phyloP scores from a whole-genome alignment of 106 monocot genomes.

The Iris macrosiphon region DNA sequence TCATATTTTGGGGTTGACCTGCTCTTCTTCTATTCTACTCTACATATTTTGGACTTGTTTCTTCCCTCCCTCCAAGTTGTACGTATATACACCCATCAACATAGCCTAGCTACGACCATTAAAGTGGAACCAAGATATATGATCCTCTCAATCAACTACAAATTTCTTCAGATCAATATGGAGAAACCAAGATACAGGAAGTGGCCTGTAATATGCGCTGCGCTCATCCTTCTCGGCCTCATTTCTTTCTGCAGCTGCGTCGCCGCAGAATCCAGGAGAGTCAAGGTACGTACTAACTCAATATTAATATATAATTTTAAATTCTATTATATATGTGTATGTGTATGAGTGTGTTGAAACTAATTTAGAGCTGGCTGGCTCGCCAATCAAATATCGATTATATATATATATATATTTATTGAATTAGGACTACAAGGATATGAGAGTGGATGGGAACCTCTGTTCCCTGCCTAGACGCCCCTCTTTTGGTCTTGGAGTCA shows the following conservation, averaged over 20 bases:
- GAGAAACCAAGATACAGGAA: conserved; percentile 4
- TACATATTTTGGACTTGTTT: too few species aligned
- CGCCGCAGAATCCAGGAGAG: conserved; percentile 64
- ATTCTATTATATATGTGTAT: not conserved
- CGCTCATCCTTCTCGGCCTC: conserved; percentile 29
- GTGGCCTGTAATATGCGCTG: conserved; percentile 4
- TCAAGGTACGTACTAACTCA: conserved; percentile 20
- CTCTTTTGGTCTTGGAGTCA: conserved; percentile 63
- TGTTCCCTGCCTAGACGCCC: conserved; percentile 61
- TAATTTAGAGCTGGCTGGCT: not conserved
- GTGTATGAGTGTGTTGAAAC: not conserved
- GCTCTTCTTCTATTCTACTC: too few species aligned
- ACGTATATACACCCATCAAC: too few species aligned
- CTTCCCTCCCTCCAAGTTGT: too few species aligned
- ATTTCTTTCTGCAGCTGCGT: conserved; percentile 58
- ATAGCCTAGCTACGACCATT: too few species aligned
- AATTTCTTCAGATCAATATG: too few species aligned
- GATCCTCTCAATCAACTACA: too few species aligned
- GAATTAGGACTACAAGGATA: conserved; percentile 26
- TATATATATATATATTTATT: not conserved
- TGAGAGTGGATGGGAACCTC: conserved; percentile 66
- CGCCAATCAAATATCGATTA: too few species aligned
- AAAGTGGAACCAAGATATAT: too few species aligned
- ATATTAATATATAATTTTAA: not conserved
- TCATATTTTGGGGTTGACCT: too few species aligned